Evolutionary conservation across 1,284 basidiomycete species (phyloP), one percentile per base, ranked within the genome.

Genomic region (Ceraceosorus guamensis): DNA sequence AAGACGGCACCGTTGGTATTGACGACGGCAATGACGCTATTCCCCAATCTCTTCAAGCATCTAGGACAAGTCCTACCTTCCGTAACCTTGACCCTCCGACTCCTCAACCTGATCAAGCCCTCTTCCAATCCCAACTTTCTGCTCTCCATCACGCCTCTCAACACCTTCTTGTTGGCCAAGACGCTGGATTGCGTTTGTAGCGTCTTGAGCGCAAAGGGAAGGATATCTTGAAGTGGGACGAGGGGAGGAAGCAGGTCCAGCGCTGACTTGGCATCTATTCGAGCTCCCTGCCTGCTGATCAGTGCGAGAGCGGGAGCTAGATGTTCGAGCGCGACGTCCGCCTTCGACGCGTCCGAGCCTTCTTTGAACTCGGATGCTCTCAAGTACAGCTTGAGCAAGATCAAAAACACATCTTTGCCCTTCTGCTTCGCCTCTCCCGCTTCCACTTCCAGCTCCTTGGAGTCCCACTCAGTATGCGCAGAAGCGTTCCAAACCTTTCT

Each of bases 51-150:
- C 72, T 97, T 97, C 74, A 92, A 87, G 76, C 93, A 99, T 72
- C 91, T 87, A 0, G 91, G 91, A 71, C 95, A 97, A 88, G 95
- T 89, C 63, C 92, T 82, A 60, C 75, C 84, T 74, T 97, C 92
- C 0, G 86, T 88, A 45, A 98, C 85, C 67, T 87, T 87, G n/a
- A 98, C 91, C 53, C 88, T 81, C 68, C 84, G 84, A 48, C 83
- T 81, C 77, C 96, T 86, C 52, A 93, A 78, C 34, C 79, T 79
- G 80, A 91, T 85, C 67, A 95, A 72, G 53, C 80, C 81, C 65
- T 84, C 77, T 52, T 87, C 84, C 4, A 89, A 78, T 65, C 89
- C 84, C 60, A 89, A 86, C 58, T 83, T 83, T 59, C 86, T 79
- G 14, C 85, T 83, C 72, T 86, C 83, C 67, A 81, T 80, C 14